A percentile compares a stretch with the other conserved stretches of the same genome.
phyloP scores from a whole-genome alignment of 495 filamentous ascomycete species.

The Penicillium nucicola region DNA sequence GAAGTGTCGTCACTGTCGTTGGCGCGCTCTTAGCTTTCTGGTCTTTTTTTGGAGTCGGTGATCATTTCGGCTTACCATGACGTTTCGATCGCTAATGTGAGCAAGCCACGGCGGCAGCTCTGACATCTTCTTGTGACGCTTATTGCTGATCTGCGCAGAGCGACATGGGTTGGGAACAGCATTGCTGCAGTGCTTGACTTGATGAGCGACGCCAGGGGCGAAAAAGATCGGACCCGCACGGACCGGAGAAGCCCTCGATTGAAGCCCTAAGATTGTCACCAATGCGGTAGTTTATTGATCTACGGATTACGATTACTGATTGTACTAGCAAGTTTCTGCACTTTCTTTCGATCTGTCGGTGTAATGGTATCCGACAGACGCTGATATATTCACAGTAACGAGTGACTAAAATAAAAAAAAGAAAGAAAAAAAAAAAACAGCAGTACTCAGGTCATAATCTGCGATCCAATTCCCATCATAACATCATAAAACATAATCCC shows the following conservation, averaged over 20 bases:
- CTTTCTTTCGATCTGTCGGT: background rate
- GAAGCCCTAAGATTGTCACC: conserved; percentile 19
- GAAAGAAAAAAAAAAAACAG: conserved; percentile 15
- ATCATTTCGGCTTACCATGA: conserved; percentile 59
- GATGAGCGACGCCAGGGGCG: conserved; percentile 9
- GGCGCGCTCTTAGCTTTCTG: conserved; percentile 9
- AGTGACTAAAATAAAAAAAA: conserved; percentile 14
- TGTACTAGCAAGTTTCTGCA: background rate
- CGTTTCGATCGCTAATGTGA: conserved; percentile 88
- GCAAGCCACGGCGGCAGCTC: conserved; percentile 39
- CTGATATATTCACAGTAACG: conserved; percentile 10
- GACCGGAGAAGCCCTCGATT: conserved; percentile 25
- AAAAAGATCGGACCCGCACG: conserved; percentile 31
- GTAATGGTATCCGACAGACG: background rate
- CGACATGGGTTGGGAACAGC: conserved; percentile 20
- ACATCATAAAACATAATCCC: conserved; percentile 35
- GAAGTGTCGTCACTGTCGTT: conserved; percentile 80
- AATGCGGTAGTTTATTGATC: conserved; percentile 10
- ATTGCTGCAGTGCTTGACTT: conserved; percentile 17
- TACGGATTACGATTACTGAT: background rate
- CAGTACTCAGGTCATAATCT: conserved; percentile 13
- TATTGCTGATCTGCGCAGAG: conserved; percentile 20
- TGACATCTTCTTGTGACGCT: conserved; percentile 4
- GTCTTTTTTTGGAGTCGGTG: background rate
- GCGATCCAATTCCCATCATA: conserved; percentile 28